Evolutionary conservation across 805 yeast genomes (phyloP), one percentile per base, ranked within the genome.

Genomic region (Yarrowia hollandica): DNA sequence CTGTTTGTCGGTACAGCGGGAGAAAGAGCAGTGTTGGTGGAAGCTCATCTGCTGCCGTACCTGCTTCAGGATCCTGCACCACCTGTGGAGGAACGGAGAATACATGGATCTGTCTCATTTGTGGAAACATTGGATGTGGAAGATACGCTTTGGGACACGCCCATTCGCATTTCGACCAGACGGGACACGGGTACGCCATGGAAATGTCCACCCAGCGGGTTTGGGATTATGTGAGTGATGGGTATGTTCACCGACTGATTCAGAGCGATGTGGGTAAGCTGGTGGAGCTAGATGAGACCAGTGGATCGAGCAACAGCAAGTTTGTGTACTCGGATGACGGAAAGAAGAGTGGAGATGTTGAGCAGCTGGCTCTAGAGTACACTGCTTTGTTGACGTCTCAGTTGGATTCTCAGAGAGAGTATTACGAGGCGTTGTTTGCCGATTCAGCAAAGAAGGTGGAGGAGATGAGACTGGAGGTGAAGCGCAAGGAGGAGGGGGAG

Each of bases 171-270:
- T 91, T 81, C 69, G 81, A 84, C 15, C 75, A 76, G 9, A 85
- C 96, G 0, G 84, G 86, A 5, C 97, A 90, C 70, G 88, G 96
- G 66, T 90, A 88, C 73, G 87, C 96, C 0, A 90, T 90, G 96
- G 96, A 90, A 67, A 75, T 88, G 44, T 72, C 77, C 10, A 82
- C 95, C 0, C 94, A 90, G 62, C 76, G 97, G 37, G 96, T 90
- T 1, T 90, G 97, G 97, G 97, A 90, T 69, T 90, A 90, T 69
- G 90, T 91, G 0, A 91, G 91, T 2, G 97, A 90, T 68, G 84
- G 83, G 63, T 90, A 90, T 69, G 97, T 90, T 9, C 97, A 90
- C 70, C 72, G 97, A 52, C 73, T 90, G 39, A 79, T 90, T 4
- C 89, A 90, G 62, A 90, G 88, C 70, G 91, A 88, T 69, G 78